Conservation (phyloP, 495 filamentous ascomycete genomes). For the Emericellopsis terricola region DNA sequence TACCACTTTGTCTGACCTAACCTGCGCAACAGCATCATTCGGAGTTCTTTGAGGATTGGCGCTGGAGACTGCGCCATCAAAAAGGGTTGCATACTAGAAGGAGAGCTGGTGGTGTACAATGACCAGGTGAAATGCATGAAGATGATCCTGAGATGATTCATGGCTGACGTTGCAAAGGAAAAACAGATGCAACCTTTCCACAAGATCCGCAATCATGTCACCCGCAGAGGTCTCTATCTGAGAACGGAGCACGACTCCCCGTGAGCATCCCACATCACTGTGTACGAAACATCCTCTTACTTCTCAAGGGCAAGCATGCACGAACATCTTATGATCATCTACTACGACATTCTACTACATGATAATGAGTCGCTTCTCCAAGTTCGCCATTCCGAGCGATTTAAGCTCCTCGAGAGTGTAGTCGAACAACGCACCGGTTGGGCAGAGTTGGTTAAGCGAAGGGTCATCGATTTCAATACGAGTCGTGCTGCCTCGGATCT, state of each 20-base stretch:
- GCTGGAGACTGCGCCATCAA: conserved; percentile 35
- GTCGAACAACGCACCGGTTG: conserved; percentile 36
- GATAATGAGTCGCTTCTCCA: conserved; percentile 49
- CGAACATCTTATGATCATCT: conserved; percentile 72
- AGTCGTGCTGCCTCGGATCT: conserved; percentile 27
- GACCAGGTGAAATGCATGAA: too few species aligned
- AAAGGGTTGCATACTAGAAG: conserved; percentile 56
- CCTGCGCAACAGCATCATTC: conserved; percentile 19
- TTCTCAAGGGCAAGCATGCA: conserved; percentile 10
- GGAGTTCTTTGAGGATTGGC: conserved; percentile 38
- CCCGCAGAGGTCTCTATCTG: conserved; percentile 52
- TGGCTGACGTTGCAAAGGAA: too few species aligned
- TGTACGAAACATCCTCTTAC: neutral
- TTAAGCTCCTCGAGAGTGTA: conserved; percentile 37
- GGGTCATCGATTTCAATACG: conserved; percentile 41
- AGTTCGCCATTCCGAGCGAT: conserved; percentile 39
- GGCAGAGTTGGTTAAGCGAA: conserved; percentile 40
- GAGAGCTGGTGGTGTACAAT: conserved; percentile 64
- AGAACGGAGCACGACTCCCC: conserved; percentile 53
- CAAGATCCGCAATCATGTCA: conserved; percentile 64
- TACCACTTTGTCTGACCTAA: neutral
- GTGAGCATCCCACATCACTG: conserved; percentile 16
- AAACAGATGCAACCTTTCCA: conserved; percentile 48
- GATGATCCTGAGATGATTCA: too few species aligned
- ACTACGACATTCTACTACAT: conserved; percentile 59